Base-by-base conservation (phyloP, 306 rosid species). In the Canavalia ensiformis region DNA sequence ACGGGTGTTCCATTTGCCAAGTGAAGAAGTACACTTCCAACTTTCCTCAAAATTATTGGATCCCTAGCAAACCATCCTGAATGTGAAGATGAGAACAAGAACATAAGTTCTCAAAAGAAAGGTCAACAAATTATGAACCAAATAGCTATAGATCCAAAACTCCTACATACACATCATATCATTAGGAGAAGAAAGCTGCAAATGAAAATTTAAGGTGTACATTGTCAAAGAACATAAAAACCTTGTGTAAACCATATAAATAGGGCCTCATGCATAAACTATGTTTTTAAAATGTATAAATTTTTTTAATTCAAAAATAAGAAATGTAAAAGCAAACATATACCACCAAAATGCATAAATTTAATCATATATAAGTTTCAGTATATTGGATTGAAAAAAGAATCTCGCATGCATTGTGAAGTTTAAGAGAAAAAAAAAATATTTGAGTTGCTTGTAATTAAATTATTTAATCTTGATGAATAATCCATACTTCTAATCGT, bases 1-100 rank as follows among this genome's bases (percentile, higher is more conserved):
- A 83, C 79, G n/a, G 90, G 76, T 25, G 65, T 80, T n/a, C 13
- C 42, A 18, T 83, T 86, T 31, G 89, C 84, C 68, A 84, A 82
- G 65, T 83, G 89, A 50, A 93, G 84, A 37, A 95, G 81, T 30
- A 88, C 90, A 31, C 49, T 79, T 71, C 99, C 98, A 28, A 91
- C 94, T 86, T 60, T 80, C 60, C 75, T 90, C 81, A 95, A 88
- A 86, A 88, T 65, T 47, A 39, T 58, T 9, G 94, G 92, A 84
- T 93, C 90, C 92, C 96, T 88, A 34, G 99, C 93, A 82, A 95
- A 93, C 97, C 99, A 95, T 83, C 99, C 99, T 95, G 88, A 46
- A 84, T 52, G 30, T 64, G 75, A 89, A 88, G 72, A 67, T 64
- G 54, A 80, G 76, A 87, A 84, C 64, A 70, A 83, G 77, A 56